Evolutionary conservation across 2,329 filamentous ascomycete species (phyloP).

Genomic region (Colletotrichum zoysiae): DNA sequence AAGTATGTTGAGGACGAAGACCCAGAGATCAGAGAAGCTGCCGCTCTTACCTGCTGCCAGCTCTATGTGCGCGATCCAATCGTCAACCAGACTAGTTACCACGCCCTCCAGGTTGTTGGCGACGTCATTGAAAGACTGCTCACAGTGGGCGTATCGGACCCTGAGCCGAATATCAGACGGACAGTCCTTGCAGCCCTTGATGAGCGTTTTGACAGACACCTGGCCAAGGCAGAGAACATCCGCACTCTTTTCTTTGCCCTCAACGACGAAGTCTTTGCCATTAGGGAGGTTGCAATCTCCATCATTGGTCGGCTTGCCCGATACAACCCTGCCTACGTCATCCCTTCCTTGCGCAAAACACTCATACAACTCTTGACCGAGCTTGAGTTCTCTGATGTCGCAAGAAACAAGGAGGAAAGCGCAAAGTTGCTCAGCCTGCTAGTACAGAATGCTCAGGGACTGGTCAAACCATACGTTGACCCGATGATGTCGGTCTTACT

Average conservation of each 20-base stretch:
- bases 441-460: conserved; percentile 89
- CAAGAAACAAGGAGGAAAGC: conserved; percentile 95
- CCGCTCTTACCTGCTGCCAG: conserved; percentile 96
- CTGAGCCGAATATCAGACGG: conserved; percentile 86
- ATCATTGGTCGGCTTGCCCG: conserved; percentile 94
- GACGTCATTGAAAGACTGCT: conserved; percentile 98
- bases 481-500: conserved; percentile 96
- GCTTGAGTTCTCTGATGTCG: conserved; percentile 94
- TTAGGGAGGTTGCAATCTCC: conserved; percentile 93
- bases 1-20: conserved; percentile 98
- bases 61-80: conserved; percentile 97
- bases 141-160: conserved; percentile 93
- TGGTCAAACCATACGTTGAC: conserved; percentile 97
- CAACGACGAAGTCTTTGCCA: conserved; percentile 93
- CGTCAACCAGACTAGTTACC: conserved; percentile 96
- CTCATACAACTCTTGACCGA: conserved; percentile 97
- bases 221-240: conserved; percentile 98
- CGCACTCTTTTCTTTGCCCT: conserved; percentile 94
- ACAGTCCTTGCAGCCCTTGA: conserved; percentile 92
- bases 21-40: conserved; percentile 91
- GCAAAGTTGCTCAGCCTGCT: conserved; percentile 92
- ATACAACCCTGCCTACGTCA: conserved; percentile 96
- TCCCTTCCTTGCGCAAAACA: conserved; percentile 93
- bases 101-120: conserved; percentile 95
- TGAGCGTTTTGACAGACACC: conserved; percentile 91